Conservation (phyloP, 805 yeast genomes). For the Starmerella davenportii region DNA sequence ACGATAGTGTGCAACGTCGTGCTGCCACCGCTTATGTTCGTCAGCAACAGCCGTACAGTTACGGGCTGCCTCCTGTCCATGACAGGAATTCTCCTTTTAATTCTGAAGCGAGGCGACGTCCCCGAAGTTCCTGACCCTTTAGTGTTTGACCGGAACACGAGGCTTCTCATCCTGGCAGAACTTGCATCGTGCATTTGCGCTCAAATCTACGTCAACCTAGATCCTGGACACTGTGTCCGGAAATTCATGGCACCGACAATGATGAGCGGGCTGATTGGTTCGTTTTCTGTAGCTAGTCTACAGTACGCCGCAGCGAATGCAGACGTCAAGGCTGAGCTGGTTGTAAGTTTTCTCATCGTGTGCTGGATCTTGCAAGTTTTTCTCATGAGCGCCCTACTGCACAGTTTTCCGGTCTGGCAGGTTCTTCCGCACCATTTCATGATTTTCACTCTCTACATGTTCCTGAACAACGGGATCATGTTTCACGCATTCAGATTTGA, state of each 20-base stretch:
- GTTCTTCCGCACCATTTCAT: constrained; percentile 36
- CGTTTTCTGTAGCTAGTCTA: constrained; percentile 31
- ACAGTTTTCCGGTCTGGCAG: constrained; percentile 27
- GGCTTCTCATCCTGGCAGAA: not conserved
- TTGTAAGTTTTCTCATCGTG: constrained; percentile 16
- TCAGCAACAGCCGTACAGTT: constrained; percentile 25
- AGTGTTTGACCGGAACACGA: not conserved
- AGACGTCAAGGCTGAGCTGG: constrained; percentile 5
- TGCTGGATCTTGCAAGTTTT: constrained; percentile 29
- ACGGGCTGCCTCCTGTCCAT: constrained; percentile 28
- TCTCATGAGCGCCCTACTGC: constrained; percentile 26
- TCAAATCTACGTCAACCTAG: not conserved
- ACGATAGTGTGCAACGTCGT: constrained; percentile 32
- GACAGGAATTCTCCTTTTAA: constrained; percentile 28
- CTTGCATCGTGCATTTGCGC: constrained; percentile 1
- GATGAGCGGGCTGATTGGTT: constrained; percentile 28
- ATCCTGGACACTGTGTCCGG: constrained; percentile 5
- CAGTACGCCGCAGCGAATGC: constrained; percentile 24
- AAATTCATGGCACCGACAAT: constrained; percentile 6
- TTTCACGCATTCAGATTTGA: constrained; percentile 27
- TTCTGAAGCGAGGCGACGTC: constrained; percentile 16
- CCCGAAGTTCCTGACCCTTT: not conserved
- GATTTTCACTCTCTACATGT: constrained; percentile 30
- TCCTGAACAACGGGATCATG: constrained; percentile 27
- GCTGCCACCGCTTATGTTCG: constrained; percentile 32